phyloP scores from a whole-genome alignment of 495 filamentous ascomycete genomes.

The Durotheca rogersii region DNA sequence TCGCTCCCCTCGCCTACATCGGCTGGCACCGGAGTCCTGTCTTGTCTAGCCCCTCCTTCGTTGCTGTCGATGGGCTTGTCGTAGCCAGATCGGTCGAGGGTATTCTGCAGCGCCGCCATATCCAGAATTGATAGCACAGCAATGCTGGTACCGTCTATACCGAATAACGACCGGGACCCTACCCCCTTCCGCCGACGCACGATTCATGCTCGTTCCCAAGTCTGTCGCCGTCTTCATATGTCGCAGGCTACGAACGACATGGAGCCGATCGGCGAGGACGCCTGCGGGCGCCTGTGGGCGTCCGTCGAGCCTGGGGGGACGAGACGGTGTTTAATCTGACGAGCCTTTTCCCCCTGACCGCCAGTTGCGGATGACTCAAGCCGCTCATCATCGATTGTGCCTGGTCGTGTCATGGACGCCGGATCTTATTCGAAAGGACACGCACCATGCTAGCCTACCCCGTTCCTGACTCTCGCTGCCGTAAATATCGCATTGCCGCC shows the following conservation, averaged over 20 bases:
- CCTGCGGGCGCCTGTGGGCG: too few relatives aligned
- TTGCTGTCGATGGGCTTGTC: slow-evolving; percentile 4
- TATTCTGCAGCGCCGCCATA: neutral
- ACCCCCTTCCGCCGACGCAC: slow-evolving; percentile 14
- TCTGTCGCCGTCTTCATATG: neutral
- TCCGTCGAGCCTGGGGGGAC: slow-evolving; percentile 1
- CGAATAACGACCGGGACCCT: slow-evolving; percentile 1
- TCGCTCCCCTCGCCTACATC: slow-evolving; percentile 7
- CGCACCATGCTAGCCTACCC: neutral
- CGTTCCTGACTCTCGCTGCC: neutral
- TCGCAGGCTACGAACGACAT: neutral
- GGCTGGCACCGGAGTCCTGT: slow-evolving; percentile 20
- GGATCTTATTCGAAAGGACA: neutral
- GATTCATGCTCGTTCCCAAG: neutral
- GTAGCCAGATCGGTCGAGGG: neutral
- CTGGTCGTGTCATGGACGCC: slow-evolving; percentile 1
- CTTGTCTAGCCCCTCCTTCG: neutral
- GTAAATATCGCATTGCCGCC: neutral
- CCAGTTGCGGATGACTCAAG: slow-evolving; percentile 26
- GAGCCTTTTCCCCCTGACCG: slow-evolving; percentile 11
- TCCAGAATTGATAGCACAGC: slow-evolving; percentile 13
- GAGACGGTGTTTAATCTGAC: too few relatives aligned
- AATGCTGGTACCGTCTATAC: too few relatives aligned
- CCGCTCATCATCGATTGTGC: slow-evolving; percentile 17
- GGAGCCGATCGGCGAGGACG: too few relatives aligned